Percentiles rank a stretch among this genome's conserved stretches.
Evolutionary conservation across 345 rosid genomes (phyloP).

Genomic region (Dipteronia sinensis): DNA sequence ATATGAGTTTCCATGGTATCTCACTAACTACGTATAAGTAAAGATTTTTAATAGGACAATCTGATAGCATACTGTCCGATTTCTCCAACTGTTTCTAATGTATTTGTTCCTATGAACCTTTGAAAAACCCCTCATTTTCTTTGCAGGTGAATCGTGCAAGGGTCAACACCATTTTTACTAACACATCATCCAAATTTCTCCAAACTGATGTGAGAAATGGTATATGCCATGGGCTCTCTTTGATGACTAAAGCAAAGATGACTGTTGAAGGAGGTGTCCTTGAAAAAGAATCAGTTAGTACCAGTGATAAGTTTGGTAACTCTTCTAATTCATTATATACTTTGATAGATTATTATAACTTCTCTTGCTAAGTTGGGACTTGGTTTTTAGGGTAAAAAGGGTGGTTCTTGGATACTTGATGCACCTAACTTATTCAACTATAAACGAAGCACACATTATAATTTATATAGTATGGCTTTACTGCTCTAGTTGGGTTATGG

Average conservation of each 20-base stretch:
- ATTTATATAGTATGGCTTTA: background rate
- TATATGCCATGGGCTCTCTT: constrained; percentile 28
- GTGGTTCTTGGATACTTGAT: background rate
- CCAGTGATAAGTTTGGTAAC: constrained; percentile 51
- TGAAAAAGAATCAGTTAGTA: constrained; percentile 47
- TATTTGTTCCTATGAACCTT: background rate
- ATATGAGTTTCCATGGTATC: background rate
- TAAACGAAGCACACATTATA: background rate
- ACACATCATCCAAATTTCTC: constrained; percentile 26
- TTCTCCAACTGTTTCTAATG: background rate
- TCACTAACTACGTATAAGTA: background rate
- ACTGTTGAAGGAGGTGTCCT: constrained; percentile 52
- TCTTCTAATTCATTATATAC: background rate
- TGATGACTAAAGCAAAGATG: constrained; percentile 48
- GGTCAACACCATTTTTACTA: constrained; percentile 26
- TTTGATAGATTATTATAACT: background rate
- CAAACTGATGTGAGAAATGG: constrained; percentile 29
- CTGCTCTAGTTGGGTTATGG: background rate
- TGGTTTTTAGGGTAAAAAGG: background rate
- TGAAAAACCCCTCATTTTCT: background rate
- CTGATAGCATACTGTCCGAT: background rate
- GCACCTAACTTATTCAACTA: background rate
- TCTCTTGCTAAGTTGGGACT: background rate
- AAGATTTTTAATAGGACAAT: background rate
- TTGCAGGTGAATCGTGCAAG: constrained; percentile 36